Evolutionary conservation across 768 basidiomycete species (phyloP), one percentile per base, ranked within the genome.

Genomic region (Trametes gibbosa): DNA sequence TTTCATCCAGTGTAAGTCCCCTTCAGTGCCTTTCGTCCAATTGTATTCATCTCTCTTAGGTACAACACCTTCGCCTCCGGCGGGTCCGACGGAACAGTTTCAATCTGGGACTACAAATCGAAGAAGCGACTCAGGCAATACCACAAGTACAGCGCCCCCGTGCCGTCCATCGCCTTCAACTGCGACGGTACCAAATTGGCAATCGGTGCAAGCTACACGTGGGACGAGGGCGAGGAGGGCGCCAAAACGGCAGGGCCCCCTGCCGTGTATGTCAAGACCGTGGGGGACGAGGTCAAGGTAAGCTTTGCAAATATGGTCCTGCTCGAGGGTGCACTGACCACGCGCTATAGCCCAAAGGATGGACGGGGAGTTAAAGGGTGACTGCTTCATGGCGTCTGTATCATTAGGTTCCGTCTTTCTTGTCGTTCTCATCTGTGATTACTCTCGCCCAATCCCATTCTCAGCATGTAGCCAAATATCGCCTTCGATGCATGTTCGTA

Each of bases 21-120:
- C 53, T 32, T 34, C 16, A 46, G 12, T 27, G 27, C 58, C 41
- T 2, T 6, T 37, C 54, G 39, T 17, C 10, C 2, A 39, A 19
- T 50, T 17, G 37, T 19, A 13, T 4, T 23, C 10, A 9, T 17
- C 25, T 2, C n/a, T 19, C 19, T 42, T 13, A 93, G 91, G 5
- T 87, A 87, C 76, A 95, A 93, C 72, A 98, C 96, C 0, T 97
- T 99, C 66, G 93, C 93, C 0, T 95, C 95, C 0, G 95, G 89
- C 2, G 97, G 97, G 37, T 96, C 94, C 0, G 97, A 99, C 71
- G 87, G 87, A 0, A 90, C 90, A 1, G 92, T 98, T 42, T 94
- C 93, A 0, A 87, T 98, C 59, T 99, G 97, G 97, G 97, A 98
- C 70, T 94, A 95, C 73, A 87, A 89, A 64, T 89, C 95, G 54